Percentiles rank a stretch among this genome's conserved stretches.
Evolutionary conservation across 1,284 basidiomycete species (phyloP).

Genomic region (Pulveroboletus sp.): DNA sequence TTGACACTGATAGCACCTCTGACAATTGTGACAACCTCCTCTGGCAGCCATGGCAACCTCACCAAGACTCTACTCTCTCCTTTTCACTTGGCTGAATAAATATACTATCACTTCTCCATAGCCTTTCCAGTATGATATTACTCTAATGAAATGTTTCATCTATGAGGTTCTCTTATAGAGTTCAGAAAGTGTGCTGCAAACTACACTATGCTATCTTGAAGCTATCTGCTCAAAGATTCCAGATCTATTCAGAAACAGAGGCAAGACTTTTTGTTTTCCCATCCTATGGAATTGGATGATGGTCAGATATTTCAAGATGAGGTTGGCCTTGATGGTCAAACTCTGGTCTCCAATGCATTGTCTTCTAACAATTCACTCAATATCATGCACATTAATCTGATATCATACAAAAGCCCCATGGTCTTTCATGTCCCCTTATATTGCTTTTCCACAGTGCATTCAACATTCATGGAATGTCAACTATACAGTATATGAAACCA

Average conservation of each 20-base stretch:
- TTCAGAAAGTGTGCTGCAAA: conserved; percentile 72
- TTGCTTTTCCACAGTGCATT: no score
- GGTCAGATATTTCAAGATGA: conserved; percentile 51
- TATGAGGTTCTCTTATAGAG: conserved; percentile 79
- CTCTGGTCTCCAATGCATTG: conserved; percentile 7
- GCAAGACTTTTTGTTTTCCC: conserved; percentile 39
- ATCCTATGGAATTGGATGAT: conserved; percentile 45
- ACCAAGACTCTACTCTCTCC: conserved; percentile 86
- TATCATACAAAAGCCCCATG: conserved; percentile 13
- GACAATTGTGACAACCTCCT: conserved; percentile 90
- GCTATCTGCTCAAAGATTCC: conserved; percentile 68
- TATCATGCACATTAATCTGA: conserved; percentile 42
- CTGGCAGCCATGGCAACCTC: conserved; percentile 90
- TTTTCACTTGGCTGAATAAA: conserved; percentile 98
- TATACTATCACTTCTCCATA: conserved; percentile 36
- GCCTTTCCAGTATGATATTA: conserved; percentile 38
- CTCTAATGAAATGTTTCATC: conserved; percentile 71
- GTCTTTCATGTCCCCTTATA: no score
- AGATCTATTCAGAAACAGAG: conserved; percentile 56
- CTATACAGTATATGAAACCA: no score
- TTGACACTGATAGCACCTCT: conserved; percentile 90
- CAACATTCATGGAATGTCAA: no score
- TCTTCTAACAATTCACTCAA: conserved; percentile 36
- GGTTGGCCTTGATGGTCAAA: conserved; percentile 35
- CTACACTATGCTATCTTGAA: conserved; percentile 76